These are phyloP conservation scores for Tuber borchii DNA, from an alignment of 495 filamentous ascomycete species.

Conservation along the genomic window DNA sequence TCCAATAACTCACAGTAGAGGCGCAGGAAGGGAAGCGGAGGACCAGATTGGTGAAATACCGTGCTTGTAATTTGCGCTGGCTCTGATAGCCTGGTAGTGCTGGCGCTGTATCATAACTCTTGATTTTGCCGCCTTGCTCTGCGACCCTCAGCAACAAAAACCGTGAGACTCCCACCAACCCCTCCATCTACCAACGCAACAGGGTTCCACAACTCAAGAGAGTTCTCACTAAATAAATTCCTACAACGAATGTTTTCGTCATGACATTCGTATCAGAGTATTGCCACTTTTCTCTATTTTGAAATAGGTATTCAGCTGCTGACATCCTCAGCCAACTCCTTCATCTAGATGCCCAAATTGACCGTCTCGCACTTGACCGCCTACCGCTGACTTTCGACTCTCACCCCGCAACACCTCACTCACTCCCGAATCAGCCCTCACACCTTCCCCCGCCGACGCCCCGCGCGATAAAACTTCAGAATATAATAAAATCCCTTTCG, in stretches of 20 bases:
- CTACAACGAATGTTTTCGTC: conserved; percentile 17
- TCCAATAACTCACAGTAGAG: not conserved
- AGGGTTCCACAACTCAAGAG: not conserved
- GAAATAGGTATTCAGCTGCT: conserved; percentile 14
- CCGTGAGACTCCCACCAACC: not conserved
- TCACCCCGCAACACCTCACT: conserved; percentile 32
- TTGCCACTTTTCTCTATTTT: conserved; percentile 1
- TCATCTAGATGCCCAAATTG: conserved; percentile 70
- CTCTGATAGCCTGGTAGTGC: not conserved
- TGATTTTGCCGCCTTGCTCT: not conserved
- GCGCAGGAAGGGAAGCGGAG: not conserved
- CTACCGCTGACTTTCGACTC: conserved; percentile 11
- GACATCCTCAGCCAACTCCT: conserved; percentile 62
- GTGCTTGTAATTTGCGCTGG: not conserved
- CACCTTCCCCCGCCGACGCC: conserved; percentile 21
- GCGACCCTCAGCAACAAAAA: not conserved
- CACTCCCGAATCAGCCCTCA: conserved; percentile 20
- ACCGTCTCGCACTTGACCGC: conserved; percentile 58
- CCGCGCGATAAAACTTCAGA: conserved; percentile 49
- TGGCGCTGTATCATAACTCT: not conserved
- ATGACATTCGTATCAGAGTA: conserved; percentile 43
- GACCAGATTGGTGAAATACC: not conserved
- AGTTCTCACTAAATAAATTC: conserved; percentile 8
- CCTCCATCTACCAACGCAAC: not conserved
- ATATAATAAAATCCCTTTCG: conserved; percentile 56